A percentile compares a stretch with the other conserved stretches of the same genome.
Evolutionary conservation across 179 eudicot species (phyloP).

Genomic region (Monotropa hypopitys): DNA sequence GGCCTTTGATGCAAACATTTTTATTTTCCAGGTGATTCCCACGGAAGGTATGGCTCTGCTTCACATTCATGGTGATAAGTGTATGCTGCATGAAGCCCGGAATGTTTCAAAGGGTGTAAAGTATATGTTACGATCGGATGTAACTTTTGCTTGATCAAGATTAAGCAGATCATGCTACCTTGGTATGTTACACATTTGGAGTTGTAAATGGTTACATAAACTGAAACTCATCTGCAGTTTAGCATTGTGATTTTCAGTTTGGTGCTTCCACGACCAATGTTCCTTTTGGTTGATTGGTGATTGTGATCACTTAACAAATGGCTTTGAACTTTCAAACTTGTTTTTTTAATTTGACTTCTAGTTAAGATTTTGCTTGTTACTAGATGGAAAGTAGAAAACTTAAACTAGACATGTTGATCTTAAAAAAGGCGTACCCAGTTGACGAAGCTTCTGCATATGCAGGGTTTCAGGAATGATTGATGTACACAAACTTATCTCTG

Average conservation of each 20-base stretch:
- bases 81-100: slow-evolving; percentile 94
- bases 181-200: neutral
- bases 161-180: neutral
- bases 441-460: no score
- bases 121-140: slow-evolving; percentile 86
- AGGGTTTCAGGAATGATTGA: no score
- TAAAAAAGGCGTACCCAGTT: no score
- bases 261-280: neutral
- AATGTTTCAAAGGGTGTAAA: slow-evolving; percentile 72
- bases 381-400: no score
- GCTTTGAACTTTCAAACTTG: neutral
- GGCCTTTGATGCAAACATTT: neutral
- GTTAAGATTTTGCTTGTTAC: no score
- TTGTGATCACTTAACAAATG: neutral
- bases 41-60: slow-evolving; percentile 86
- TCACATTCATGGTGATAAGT: slow-evolving; percentile 82
- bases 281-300: neutral
- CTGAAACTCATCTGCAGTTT: neutral
- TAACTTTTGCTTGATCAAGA: slow-evolving; percentile 50
- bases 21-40: slow-evolving; percentile 59
- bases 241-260: neutral
- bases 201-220: neutral
- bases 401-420: no score
- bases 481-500: no score
- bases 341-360: no score